A percentile compares a stretch with the other conserved stretches of the same genome.
phyloP scores from a whole-genome alignment of 2,329 filamentous ascomycete genomes.

The Diaporthe citri region DNA sequence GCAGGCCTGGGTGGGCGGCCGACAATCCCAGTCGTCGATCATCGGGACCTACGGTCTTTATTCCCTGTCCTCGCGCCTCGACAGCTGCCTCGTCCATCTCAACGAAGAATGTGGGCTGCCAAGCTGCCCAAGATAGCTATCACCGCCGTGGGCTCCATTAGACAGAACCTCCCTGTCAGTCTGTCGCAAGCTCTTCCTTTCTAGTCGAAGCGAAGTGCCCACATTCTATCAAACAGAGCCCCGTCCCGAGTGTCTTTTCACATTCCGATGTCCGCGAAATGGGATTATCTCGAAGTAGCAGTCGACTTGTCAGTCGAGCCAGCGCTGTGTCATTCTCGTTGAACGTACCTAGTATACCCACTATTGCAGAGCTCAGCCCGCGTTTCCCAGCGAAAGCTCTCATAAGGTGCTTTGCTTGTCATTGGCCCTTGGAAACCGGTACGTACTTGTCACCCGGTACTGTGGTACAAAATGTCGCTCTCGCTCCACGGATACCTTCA shows the following conservation, averaged over 20 bases:
- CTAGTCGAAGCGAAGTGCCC: constrained; percentile 32
- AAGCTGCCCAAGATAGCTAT: constrained; percentile 31
- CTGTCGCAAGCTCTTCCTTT: constrained; percentile 43
- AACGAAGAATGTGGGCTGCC: constrained; percentile 31
- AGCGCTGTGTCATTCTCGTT: background rate
- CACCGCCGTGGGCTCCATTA: constrained; percentile 16
- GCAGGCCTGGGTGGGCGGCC: background rate
- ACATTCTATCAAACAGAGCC: constrained; percentile 32
- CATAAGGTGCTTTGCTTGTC: background rate
- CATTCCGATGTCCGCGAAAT: constrained; percentile 2
- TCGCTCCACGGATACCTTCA: background rate
- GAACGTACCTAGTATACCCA: background rate
- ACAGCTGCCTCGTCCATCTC: constrained; percentile 29
- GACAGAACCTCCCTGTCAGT: constrained; percentile 28
- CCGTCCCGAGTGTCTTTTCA: constrained; percentile 6
- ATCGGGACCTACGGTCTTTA: constrained; percentile 23
- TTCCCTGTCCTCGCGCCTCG: constrained; percentile 16
- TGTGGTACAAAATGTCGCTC: background rate
- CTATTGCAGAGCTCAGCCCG: background rate
- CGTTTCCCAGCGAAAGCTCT: background rate
- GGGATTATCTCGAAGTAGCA: background rate
- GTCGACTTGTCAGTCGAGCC: background rate
- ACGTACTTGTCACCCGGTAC: background rate
- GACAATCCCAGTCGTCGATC: constrained; percentile 34
- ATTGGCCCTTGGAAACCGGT: background rate